Evolutionary conservation across 2,329 filamentous ascomycete species (phyloP), one percentile per base, ranked within the genome.

Genomic region (Paecilomyces sp.): DNA sequence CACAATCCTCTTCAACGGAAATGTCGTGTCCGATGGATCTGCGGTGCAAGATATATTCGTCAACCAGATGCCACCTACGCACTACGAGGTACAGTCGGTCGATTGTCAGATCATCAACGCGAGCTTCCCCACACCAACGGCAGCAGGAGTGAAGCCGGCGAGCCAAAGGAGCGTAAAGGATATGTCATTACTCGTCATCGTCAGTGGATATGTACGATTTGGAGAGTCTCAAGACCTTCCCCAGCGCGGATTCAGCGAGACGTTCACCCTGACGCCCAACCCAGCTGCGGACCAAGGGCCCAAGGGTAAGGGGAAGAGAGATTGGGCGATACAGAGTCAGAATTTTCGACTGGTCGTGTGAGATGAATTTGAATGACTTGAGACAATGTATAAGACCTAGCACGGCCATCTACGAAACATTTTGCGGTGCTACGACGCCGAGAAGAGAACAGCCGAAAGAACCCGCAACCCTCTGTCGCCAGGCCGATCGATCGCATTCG

Each of bases 1-100:
- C 57, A 85, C 87, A 70, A 92, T 96, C 68, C 84, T 86, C 67
- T 88, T 92, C 80, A 96, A 96, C 77, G 91, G 92, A 67, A 86
- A 86, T 55, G 75, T 84, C 2, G 77, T 90, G 41, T 74, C 82
- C 34, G 81, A 85, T 59, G 87, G 87, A 0, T 76, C 79, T 56
- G 85, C 86, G 53, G 88, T 92, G 67, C 85, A 88, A 66, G 81
- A 81, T 18, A 82, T 91, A 30, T 89, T 92, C 64, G 81, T 86
- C 60, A 82, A 82, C 5, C 85, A 91, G 66, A 83, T 88, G 75
- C 85, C 78, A 53, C 75, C 65, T 66, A 77, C 76, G 76, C 87
- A 81, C 65, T 94, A 91, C 76, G 89, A 93, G 59, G 81, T 91
- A 58, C 87, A 91, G 69, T 86, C 85, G 13, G 85, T 88, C 66